phyloP scores from a whole-genome alignment of 2,329 filamentous ascomycete species.

The Ophiostoma australiae region DNA sequence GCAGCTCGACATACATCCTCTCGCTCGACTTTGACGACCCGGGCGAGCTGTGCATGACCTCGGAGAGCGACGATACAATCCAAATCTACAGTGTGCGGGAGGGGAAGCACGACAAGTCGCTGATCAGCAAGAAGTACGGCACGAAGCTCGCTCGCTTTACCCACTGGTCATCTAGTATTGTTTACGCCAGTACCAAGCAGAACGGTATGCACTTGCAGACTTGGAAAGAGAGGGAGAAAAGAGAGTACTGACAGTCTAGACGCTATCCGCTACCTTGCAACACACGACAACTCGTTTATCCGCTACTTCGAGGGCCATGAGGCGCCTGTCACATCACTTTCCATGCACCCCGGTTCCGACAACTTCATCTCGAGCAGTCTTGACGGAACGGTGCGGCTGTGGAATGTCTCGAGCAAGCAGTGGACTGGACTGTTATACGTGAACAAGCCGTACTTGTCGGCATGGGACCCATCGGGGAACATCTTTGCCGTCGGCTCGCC shows the following conservation, averaged over 20 bases:
- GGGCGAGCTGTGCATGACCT: constrained; percentile 85
- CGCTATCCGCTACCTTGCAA: constrained; percentile 79
- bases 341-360: constrained; percentile 80
- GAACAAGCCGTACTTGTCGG: constrained; percentile 72
- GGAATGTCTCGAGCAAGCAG: constrained; percentile 78
- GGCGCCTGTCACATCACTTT: constrained; percentile 73
- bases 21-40: constrained; percentile 96
- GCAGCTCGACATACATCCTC: constrained; percentile 61
- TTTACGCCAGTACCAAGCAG: constrained; percentile 93
- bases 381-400: constrained; percentile 86
- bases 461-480: constrained; percentile 87
- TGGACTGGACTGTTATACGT: constrained; percentile 77
- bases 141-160: constrained; percentile 92
- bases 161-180: constrained; percentile 82
- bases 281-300: constrained; percentile 93
- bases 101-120: constrained; percentile 79
- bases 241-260: constrained; percentile 43
- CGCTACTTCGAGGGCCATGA: constrained; percentile 94
- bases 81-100: constrained; percentile 93
- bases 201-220: constrained; percentile 55
- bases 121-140: constrained; percentile 95
- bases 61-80: constrained; percentile 89
- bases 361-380: constrained; percentile 87
- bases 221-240: neutral
- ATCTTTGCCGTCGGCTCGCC: constrained; percentile 89